Percentiles rank a stretch among this genome's conserved stretches.
phyloP scores from a whole-genome alignment of 345 rosid genomes.

The Moricandia moricandioides region DNA sequence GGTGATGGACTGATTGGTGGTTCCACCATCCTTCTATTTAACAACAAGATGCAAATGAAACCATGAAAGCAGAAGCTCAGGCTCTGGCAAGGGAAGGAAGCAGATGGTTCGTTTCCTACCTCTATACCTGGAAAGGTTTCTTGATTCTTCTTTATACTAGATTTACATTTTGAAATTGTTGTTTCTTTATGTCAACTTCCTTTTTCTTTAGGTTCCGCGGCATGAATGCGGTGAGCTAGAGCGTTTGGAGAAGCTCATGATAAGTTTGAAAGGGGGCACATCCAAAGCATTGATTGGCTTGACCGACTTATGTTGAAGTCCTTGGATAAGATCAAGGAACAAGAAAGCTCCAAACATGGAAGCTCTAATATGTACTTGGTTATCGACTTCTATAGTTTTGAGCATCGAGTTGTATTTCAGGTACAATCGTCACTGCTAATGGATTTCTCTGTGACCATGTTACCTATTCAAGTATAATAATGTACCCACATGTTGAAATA shows the following conservation, averaged over 20 bases:
- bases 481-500: background rate
- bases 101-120: constrained; percentile 82
- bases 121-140: constrained; percentile 93
- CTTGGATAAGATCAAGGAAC: constrained; percentile 74
- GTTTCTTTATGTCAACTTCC: background rate
- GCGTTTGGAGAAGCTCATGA: constrained; percentile 83
- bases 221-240: constrained; percentile 91
- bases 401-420: constrained; percentile 96
- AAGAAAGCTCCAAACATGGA: constrained; percentile 66
- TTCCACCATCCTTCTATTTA: constrained; percentile 84
- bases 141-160: background rate
- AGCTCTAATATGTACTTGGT: constrained; percentile 69
- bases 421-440: constrained; percentile 34
- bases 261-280: constrained; percentile 89
- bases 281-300: constrained; percentile 81
- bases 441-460: background rate
- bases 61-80: constrained; percentile 94
- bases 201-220: constrained; percentile 65
- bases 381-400: constrained; percentile 85
- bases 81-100: constrained; percentile 86
- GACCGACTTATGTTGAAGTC: constrained; percentile 85
- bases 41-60: constrained; percentile 81
- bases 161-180: background rate
- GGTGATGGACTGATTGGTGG: constrained; percentile 86
- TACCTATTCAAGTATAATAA: background rate